Conservation (phyloP, 257 asterid species). For the Plantago ovata region DNA sequence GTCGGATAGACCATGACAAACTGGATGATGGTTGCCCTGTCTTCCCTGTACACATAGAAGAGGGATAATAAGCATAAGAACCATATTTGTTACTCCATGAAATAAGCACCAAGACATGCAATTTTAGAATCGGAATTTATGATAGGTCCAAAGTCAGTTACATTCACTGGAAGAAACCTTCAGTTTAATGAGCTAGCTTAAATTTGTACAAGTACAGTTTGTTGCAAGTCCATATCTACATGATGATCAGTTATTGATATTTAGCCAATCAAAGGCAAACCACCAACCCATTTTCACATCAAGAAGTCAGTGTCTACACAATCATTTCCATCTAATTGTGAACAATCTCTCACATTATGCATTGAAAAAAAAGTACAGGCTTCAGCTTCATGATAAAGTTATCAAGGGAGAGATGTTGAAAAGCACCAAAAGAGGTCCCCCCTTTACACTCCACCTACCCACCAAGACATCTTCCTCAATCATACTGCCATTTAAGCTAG, state of each 20-base stretch:
- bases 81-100: neutral
- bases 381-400: constrained; percentile 75
- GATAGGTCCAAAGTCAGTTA: too few relatives aligned
- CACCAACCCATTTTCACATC: constrained; percentile 1
- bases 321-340: constrained; percentile 14
- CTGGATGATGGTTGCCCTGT: constrained; percentile 53
- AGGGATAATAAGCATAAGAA: neutral
- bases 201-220: too few relatives aligned
- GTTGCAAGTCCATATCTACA: neutral
- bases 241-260: neutral
- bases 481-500: constrained; percentile 60
- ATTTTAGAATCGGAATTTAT: too few relatives aligned
- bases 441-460: constrained; percentile 64
- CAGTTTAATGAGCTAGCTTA: too few relatives aligned
- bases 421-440: constrained; percentile 77
- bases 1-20: constrained; percentile 68
- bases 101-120: neutral
- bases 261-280: neutral
- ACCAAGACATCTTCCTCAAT: constrained; percentile 53
- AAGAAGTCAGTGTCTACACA: neutral
- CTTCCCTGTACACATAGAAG: constrained; percentile 46
- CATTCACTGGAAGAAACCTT: too few relatives aligned
- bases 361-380: constrained; percentile 25
- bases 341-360: neutral
- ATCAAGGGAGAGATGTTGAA: constrained; percentile 75